Evolutionary conservation across 139 green algal genomes (phyloP), one percentile per base, ranked within the genome.

Genomic region (Zygnema circumcarinatum): DNA sequence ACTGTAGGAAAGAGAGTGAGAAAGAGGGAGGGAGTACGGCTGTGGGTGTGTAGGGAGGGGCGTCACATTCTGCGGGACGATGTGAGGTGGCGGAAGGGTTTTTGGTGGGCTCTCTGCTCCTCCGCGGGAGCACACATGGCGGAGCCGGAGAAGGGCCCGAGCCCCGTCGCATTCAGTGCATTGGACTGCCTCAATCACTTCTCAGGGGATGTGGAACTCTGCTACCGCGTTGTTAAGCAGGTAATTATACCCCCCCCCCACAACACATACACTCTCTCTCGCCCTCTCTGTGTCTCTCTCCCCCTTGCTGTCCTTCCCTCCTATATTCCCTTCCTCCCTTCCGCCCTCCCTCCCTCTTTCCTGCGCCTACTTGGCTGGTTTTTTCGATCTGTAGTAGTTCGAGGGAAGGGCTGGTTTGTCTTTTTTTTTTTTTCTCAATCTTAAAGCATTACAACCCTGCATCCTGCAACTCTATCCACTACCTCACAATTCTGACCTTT

Each of bases 121-220:
- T 38, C 85, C 32, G 85, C 79, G 0, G 79, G 78, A 11, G n/a
- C 83, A 32, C 32, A 20, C 22, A 25, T n/a, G 20, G 1, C 32
- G 20, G 31, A 21, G 11, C 29, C 78, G 0, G 52, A 81, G 56
- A 76, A 20, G 0, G 31, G 32, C 22, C 84, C 84, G 1, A 79
- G 76, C 36, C 67, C 80, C n/a, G 79, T 90, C 32, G 52, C 62
- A 21, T 82, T 88, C 1, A 40, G 39, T 25, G 85, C 85, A 3
- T 73, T 90, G 21, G 67, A 90, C 76, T 90, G 85, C 39, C 85
- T 90, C 78, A 88, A 90, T 73, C 79, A 90, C 39, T 90, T 90
- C 38, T 41, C 78, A 25, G 85, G 85, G 1, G 85, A 90, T 41
- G 11, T 39, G 32, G 79, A 88, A 3, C 40, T 88, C 79, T 90